Conservation (phyloP, 2,329 filamentous ascomycete genomes). For the Verticillium isaacii region DNA sequence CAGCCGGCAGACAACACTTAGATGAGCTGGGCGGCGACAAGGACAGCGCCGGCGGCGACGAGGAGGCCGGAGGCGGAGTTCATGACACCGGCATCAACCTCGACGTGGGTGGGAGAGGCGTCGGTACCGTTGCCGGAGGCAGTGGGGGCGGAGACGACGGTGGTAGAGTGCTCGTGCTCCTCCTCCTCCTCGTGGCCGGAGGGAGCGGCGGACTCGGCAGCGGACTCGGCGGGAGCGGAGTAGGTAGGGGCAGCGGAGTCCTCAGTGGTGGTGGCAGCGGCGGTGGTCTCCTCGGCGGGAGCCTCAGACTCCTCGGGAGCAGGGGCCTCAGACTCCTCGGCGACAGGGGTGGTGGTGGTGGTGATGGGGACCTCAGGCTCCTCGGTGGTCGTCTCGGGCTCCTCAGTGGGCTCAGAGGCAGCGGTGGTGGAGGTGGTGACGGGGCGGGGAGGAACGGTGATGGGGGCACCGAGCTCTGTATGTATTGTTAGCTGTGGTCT, state of each 20-base stretch:
- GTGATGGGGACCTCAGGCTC: not conserved
- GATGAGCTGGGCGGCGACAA: not conserved
- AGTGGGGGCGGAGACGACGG: not conserved
- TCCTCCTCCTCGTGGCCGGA: not conserved
- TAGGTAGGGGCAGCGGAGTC: not conserved
- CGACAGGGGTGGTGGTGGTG: not conserved
- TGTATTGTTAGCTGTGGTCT: not conserved
- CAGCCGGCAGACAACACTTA: not conserved
- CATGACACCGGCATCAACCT: not conserved
- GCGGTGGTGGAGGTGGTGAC: not conserved
- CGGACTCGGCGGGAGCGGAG: not conserved
- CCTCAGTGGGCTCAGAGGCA: not conserved
- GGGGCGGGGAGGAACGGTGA: not conserved
- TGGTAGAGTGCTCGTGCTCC: not conserved
- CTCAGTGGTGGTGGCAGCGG: not conserved
- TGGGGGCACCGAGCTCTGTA: conserved; percentile 1
- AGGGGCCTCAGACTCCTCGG: not conserved
- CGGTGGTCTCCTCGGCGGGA: not conserved
- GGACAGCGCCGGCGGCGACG: not conserved
- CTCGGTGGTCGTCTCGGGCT: not conserved
- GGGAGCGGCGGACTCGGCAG: not conserved
- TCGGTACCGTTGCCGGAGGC: not conserved
- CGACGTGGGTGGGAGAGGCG: not conserved
- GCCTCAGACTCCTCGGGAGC: not conserved
- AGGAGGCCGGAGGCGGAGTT: conserved; percentile 1